These are phyloP conservation scores for Colletotrichum neosansevieriae DNA, from an alignment of 2,329 filamentous ascomycete genomes.

Conservation along the genomic window DNA sequence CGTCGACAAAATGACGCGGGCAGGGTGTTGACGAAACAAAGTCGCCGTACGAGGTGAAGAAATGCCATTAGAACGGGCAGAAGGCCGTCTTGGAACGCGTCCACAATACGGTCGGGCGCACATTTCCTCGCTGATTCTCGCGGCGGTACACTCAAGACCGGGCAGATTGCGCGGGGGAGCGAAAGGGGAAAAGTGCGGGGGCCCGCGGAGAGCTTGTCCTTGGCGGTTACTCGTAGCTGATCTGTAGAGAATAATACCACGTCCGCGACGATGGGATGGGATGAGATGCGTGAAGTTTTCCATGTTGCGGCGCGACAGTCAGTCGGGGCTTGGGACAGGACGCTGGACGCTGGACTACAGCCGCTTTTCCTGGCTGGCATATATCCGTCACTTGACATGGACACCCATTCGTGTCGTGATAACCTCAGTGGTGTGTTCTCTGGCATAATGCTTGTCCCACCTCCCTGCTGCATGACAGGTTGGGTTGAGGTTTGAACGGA, in stretches of 20 bases:
- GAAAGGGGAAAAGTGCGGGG: slow-evolving; percentile 12
- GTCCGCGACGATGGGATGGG: too few species aligned
- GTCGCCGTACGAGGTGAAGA: neutral
- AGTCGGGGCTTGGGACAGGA: too few species aligned
- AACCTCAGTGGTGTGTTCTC: neutral
- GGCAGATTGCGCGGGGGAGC: neutral
- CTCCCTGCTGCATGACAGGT: too few species aligned
- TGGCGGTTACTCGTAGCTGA: neutral
- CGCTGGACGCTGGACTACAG: too few species aligned
- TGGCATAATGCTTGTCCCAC: too few species aligned
- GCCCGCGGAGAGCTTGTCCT: slow-evolving; percentile 2
- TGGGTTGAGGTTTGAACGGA: too few species aligned
- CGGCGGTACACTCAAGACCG: slow-evolving; percentile 18
- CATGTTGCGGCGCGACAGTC: too few species aligned
- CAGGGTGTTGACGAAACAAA: neutral
- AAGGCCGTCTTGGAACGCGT: slow-evolving; percentile 21
- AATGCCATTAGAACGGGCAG: slow-evolving; percentile 20
- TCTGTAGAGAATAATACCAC: too few species aligned
- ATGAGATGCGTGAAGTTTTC: too few species aligned
- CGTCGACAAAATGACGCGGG: neutral
- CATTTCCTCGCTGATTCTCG: slow-evolving; percentile 38
- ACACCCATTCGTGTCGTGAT: neutral
- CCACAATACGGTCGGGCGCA: slow-evolving; percentile 27
- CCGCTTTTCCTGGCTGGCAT: too few species aligned
- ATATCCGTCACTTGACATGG: too few species aligned